A percentile compares a stretch with the other conserved stretches of the same genome.
Evolutionary conservation across 1,284 basidiomycete species (phyloP).

Genomic region (Ceratobasidium sp.): DNA sequence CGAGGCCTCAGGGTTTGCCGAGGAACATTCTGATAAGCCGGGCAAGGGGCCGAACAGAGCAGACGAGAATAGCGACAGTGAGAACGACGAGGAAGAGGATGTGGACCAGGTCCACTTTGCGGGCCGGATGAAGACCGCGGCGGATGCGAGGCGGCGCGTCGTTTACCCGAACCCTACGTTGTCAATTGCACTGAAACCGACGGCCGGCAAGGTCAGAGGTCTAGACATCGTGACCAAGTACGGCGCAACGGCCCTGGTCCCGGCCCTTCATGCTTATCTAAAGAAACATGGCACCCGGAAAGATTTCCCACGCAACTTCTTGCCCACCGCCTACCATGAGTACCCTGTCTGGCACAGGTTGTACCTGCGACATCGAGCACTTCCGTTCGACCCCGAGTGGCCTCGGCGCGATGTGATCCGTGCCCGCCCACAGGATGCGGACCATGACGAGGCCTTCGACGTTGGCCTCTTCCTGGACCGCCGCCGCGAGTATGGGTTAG

Average conservation of each 20-base stretch:
- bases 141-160: neutral
- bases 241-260: neutral
- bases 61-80: neutral
- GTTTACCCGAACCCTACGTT: neutral
- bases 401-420: slow-evolving; percentile 19
- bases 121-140: neutral
- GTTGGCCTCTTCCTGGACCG: neutral
- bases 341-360: slow-evolving; percentile 24
- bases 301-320: neutral
- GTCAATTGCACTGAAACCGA: neutral
- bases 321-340: neutral
- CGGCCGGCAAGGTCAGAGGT: neutral
- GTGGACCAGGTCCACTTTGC: neutral
- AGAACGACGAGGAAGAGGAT: neutral
- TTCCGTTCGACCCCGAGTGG: slow-evolving; percentile 1
- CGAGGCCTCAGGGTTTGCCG: no score
- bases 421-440: neutral
- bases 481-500: no score
- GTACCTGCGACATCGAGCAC: slow-evolving; percentile 5
- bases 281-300: neutral
- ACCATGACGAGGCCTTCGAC: slow-evolving; percentile 50
- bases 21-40: no score
- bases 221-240: neutral
- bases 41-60: no score
- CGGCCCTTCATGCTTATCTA: neutral